Conservation (phyloP, 768 basidiomycete species). For the Chalciporus chontae region DNA sequence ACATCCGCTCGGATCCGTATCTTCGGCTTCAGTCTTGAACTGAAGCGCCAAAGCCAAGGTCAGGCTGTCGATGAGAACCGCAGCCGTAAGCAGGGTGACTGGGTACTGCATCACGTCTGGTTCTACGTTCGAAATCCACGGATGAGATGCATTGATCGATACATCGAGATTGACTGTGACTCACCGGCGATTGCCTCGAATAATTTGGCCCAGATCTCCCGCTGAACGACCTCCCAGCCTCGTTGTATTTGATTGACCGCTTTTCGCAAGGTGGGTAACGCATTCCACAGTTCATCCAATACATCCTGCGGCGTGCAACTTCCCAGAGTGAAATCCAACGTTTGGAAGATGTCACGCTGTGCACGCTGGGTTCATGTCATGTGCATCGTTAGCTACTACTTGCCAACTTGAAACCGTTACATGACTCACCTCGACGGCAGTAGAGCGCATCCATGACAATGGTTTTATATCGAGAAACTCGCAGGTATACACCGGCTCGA, state of each 20-base stretch:
- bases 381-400: background rate
- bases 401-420: background rate
- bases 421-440: conserved; percentile 50
- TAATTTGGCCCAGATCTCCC: conserved; percentile 50
- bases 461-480: conserved; percentile 53
- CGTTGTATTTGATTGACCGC: conserved; percentile 32
- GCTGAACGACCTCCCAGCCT: conserved; percentile 46
- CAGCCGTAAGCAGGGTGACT: conserved; percentile 50
- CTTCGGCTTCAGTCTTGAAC: conserved; percentile 32
- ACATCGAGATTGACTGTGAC: background rate
- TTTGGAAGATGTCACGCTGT: conserved; percentile 52
- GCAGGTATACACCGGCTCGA: conserved; percentile 46
- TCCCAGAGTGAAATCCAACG: conserved; percentile 47
- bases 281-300: conserved; percentile 56
- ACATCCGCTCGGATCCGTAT: background rate
- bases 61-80: conserved; percentile 47
- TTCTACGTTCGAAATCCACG: conserved; percentile 31
- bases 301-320: conserved; percentile 49
- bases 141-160: background rate
- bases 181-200: conserved; percentile 40
- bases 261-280: conserved; percentile 48
- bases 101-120: conserved; percentile 52
- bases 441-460: conserved; percentile 36
- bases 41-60: conserved; percentile 35
- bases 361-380: conserved; percentile 36